phyloP scores from a whole-genome alignment of 2,329 filamentous ascomycete species.

The Ciborinia camelliae region DNA sequence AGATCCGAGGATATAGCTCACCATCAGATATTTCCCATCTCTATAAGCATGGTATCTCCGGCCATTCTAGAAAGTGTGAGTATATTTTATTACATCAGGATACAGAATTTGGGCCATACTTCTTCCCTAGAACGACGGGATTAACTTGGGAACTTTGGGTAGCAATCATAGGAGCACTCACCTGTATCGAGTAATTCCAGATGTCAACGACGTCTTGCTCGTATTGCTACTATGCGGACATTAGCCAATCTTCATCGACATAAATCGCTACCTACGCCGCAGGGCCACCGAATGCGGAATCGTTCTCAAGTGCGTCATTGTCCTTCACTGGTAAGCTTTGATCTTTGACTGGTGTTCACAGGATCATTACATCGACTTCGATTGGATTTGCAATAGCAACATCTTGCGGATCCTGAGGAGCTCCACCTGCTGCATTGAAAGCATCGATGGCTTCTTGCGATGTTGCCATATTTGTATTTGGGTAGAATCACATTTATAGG shows the following conservation, averaged over 20 bases:
- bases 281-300: conserved; percentile 9
- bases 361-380: conserved; percentile 15
- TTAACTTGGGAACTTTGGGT: neutral
- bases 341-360: no score
- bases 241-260: neutral
- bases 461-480: conserved; percentile 6
- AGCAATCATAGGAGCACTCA: neutral
- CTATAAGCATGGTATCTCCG: conserved; percentile 41
- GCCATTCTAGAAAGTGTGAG: conserved; percentile 36
- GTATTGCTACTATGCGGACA: conserved; percentile 3
- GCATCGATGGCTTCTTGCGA: conserved; percentile 13
- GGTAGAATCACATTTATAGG: neutral
- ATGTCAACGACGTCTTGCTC: conserved; percentile 22
- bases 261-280: neutral
- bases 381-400: neutral
- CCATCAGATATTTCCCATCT: conserved; percentile 32
- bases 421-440: conserved; percentile 3
- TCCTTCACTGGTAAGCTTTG: conserved; percentile 11
- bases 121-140: neutral
- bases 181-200: conserved; percentile 22
- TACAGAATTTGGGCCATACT: neutral
- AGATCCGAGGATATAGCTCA: neutral
- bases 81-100: neutral
- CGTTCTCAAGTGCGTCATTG: conserved; percentile 7
- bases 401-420: neutral